phyloP scores from a whole-genome alignment of 768 basidiomycete species.

The Dictyophora rubrovolvata region DNA sequence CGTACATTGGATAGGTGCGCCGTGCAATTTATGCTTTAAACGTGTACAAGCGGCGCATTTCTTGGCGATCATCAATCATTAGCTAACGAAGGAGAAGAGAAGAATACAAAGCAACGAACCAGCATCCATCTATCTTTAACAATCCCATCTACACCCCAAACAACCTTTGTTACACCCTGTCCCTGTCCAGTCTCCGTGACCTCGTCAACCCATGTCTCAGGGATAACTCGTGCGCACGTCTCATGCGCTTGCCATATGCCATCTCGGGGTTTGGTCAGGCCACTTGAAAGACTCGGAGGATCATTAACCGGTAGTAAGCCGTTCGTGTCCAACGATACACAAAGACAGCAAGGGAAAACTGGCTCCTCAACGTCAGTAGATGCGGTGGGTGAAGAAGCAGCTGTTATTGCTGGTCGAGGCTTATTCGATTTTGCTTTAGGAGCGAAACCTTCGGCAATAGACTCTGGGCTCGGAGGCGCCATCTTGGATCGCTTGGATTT shows the following conservation, averaged over 20 bases:
- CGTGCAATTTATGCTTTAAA: conserved; percentile 53
- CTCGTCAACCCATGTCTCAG: conserved; percentile 87
- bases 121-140: conserved; percentile 89
- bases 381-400: background rate
- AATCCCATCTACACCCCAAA: conserved; percentile 82
- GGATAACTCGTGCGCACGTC: conserved; percentile 68
- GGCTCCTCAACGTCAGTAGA: conserved; percentile 28
- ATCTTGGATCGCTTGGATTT: conserved; percentile 11
- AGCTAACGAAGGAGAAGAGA: background rate
- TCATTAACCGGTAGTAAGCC: conserved; percentile 60
- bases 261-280: conserved; percentile 7
- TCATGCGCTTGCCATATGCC: conserved; percentile 70
- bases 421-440: background rate
- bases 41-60: conserved; percentile 88
- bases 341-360: conserved; percentile 58
- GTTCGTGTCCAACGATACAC: conserved; percentile 41
- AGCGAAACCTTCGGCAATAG: conserved; percentile 7
- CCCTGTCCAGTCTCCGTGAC: conserved; percentile 22
- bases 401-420: background rate
- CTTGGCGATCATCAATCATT: conserved; percentile 28
- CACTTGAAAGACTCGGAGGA: conserved; percentile 42
- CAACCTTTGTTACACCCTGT: conserved; percentile 34
- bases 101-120: conserved; percentile 36
- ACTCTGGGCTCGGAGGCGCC: conserved; percentile 3
- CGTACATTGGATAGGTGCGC: conserved; percentile 84